These are phyloP conservation scores for Infundibulicybe gibba DNA, from an alignment of 768 basidiomycete genomes.

Conservation along the genomic window DNA sequence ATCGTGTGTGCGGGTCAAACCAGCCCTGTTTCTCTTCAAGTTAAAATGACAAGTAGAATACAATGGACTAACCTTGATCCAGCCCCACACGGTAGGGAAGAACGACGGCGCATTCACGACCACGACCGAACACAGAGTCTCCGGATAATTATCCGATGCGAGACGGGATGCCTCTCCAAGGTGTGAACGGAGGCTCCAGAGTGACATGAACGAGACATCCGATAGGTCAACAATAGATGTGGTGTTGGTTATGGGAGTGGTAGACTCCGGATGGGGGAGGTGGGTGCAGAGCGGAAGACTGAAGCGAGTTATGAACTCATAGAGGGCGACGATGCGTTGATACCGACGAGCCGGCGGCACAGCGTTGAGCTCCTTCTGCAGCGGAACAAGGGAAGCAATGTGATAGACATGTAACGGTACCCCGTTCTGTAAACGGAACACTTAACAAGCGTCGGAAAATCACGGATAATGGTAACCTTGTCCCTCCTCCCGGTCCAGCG, in stretches of 20 bases:
- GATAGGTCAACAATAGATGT: slow-evolving; percentile 74
- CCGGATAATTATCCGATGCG: slow-evolving; percentile 80
- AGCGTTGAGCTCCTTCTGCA: slow-evolving; percentile 59
- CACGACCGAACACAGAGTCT: slow-evolving; percentile 64
- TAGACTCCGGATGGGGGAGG: slow-evolving; percentile 47
- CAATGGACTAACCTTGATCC: slow-evolving; percentile 58
- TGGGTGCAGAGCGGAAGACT: slow-evolving; percentile 58
- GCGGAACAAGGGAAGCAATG: slow-evolving; percentile 53
- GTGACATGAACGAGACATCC: slow-evolving; percentile 51
- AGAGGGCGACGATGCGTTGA: slow-evolving; percentile 64
- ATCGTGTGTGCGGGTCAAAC: slow-evolving; percentile 78
- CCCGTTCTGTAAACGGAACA: slow-evolving; percentile 45
- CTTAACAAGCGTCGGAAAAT: neutral
- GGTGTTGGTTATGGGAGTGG: slow-evolving; percentile 56
- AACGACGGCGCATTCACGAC: slow-evolving; percentile 80
- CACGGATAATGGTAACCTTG: slow-evolving; percentile 40
- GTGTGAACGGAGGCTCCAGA: slow-evolving; percentile 71
- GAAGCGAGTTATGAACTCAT: slow-evolving; percentile 67
- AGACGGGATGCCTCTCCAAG: slow-evolving; percentile 73
- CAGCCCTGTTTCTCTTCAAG: slow-evolving; percentile 40
- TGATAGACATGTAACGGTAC: slow-evolving; percentile 76
- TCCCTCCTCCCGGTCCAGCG: slow-evolving; percentile 80
- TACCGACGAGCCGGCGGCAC: slow-evolving; percentile 53
- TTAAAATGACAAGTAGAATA: neutral
- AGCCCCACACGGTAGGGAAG: slow-evolving; percentile 81